phyloP scores from a whole-genome alignment of 2,329 filamentous ascomycete genomes.

The Didymella glomerata region DNA sequence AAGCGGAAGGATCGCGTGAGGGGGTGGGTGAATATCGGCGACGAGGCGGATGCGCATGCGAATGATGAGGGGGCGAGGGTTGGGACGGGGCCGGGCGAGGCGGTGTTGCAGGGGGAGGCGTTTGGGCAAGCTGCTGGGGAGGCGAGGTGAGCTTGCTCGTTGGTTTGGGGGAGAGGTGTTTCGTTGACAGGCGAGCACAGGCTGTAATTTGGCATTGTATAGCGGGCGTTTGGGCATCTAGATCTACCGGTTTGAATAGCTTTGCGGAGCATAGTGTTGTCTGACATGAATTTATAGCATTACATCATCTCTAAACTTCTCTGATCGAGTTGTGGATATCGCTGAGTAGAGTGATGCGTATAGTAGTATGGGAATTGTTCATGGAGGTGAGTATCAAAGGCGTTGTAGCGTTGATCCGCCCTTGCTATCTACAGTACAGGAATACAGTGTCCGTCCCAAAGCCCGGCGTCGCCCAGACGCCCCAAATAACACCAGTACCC shows the following conservation, averaged over 20 bases:
- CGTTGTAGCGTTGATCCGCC: not conserved
- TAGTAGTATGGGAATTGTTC: no score
- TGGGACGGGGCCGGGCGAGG: slow-evolving; percentile 36
- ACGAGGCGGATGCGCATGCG: slow-evolving; percentile 20
- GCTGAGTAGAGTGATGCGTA: no score
- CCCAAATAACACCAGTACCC: not conserved
- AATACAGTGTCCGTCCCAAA: not conserved
- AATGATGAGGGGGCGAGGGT: slow-evolving; percentile 18
- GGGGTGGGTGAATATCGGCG: slow-evolving; percentile 46
- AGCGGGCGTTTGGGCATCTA: not conserved
- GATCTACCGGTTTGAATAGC: no score
- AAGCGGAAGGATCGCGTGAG: slow-evolving; percentile 37
- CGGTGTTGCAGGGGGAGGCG: slow-evolving; percentile 47
- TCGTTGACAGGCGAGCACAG: no score
- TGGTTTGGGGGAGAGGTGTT: no score
- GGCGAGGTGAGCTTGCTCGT: not conserved
- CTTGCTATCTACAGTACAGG: not conserved
- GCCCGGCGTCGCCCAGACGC: not conserved
- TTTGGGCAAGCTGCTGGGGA: slow-evolving; percentile 46
- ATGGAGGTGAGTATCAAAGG: not conserved
- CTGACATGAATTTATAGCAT: no score
- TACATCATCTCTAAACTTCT: no score
- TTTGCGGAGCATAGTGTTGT: no score
- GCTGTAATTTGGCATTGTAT: not conserved
- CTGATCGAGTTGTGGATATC: no score